phyloP scores from a whole-genome alignment of 2,329 filamentous ascomycete species.

The Sporothrix brunneoviolacea region DNA sequence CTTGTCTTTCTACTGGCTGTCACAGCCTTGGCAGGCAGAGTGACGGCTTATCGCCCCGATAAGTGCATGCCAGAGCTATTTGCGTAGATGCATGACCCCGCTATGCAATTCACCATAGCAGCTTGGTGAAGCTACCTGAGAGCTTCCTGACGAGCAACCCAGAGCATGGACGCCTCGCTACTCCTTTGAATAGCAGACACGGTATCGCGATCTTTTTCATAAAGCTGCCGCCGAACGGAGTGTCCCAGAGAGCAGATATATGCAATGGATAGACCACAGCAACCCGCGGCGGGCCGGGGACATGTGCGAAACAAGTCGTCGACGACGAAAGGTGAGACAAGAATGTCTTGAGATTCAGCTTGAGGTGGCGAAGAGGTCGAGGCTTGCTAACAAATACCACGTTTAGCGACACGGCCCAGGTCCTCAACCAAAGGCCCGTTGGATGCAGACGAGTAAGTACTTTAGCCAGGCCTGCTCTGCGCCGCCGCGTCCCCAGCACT shows the following conservation, averaged over 20 bases:
- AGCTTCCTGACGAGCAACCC: too few species aligned
- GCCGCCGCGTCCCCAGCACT: not conserved
- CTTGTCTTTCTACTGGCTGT: too few species aligned
- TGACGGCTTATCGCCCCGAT: not conserved
- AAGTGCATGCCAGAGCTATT: not conserved
- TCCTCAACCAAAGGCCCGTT: slow-evolving; percentile 73
- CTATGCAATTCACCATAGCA: not conserved
- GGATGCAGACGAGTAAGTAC: slow-evolving; percentile 64
- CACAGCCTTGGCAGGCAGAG: too few species aligned
- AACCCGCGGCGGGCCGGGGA: slow-evolving; percentile 17
- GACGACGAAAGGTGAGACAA: slow-evolving; percentile 29
- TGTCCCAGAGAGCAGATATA: not conserved
- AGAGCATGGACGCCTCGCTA: too few species aligned
- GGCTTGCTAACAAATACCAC: too few species aligned
- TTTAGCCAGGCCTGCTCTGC: slow-evolving; percentile 7
- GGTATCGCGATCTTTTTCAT: too few species aligned
- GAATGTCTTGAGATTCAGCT: not conserved
- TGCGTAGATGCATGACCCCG: not conserved
- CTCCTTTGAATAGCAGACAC: too few species aligned
- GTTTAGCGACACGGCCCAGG: slow-evolving; percentile 55
- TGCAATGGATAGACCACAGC: slow-evolving; percentile 18
- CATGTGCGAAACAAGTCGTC: slow-evolving; percentile 33
- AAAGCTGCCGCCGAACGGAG: too few species aligned
- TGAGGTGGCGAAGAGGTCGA: not conserved
- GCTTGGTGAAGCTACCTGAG: too few species aligned